Base-by-base conservation (phyloP, 75 land plant species). In the Cupressus sempervirens region DNA sequence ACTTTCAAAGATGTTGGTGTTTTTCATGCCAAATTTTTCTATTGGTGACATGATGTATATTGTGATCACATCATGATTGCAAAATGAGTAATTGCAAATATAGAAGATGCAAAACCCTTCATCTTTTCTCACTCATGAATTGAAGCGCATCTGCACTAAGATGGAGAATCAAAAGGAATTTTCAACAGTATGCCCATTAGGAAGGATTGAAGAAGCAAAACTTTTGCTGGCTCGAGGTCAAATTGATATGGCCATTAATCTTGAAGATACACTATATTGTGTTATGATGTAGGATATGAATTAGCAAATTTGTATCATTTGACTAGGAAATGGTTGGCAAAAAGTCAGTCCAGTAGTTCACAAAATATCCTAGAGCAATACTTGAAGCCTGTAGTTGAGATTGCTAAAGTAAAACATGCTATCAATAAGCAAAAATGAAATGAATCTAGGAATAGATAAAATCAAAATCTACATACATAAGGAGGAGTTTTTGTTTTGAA, bases 281-380 rank as follows among this genome's bases (percentile, higher is more conserved):
- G 91, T 65, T 88, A 87, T 52, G 82, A 80, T 20, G 35, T 84
- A 20, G 89, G 79, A 70, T 93, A 89, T 54, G 93, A 89, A 38
- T 84, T 91, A 36, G 89, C 92, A 83, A 88, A 91, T 91, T 89
- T 96, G 32, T 90, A 90, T 84, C 93, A 97, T 68, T 90, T 96
- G 58, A 91, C 94, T 85, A 98, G 99, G 32, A 98, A 98, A 83
- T 98, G 99, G 99, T 89, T 98, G 79, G 97, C 99, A 68, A 93
- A 98, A 88, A 95, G 93, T 82, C 87, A 95, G 86, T 94, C 99
- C 62, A 93, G 91, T 92, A 96, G 99, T 88, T 96, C 95, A 58
- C 92, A 93, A 80, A 91, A 90, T n/a, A 98, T 98, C 83, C 84
- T 98, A 54, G 98, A 94, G 35, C 89, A 92, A 87, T 98, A 96